Conservation (phyloP, 768 basidiomycete genomes). For the Trametopsis cervina region DNA sequence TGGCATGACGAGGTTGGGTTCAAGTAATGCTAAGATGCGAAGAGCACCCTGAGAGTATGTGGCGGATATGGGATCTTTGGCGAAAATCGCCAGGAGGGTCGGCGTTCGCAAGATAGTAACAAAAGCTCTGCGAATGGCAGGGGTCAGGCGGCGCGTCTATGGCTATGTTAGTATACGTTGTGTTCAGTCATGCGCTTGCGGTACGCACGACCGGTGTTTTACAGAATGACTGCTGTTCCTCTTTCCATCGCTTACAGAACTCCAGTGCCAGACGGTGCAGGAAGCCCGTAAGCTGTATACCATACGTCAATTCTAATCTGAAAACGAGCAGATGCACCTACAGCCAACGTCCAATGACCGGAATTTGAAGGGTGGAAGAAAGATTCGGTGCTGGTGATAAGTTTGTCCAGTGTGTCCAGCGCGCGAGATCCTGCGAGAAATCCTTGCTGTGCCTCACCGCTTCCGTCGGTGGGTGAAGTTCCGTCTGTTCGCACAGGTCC, state of each 20-base stretch:
- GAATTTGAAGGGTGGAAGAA: slow-evolving; percentile 96
- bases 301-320: slow-evolving; percentile 1
- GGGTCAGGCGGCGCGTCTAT: slow-evolving; percentile 73
- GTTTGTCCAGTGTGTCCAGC: slow-evolving; percentile 77
- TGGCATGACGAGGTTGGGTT: slow-evolving; percentile 84
- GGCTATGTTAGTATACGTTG: not conserved
- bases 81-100: slow-evolving; percentile 85
- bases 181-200: too few species aligned
- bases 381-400: slow-evolving; percentile 88
- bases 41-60: slow-evolving; percentile 77
- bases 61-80: slow-evolving; percentile 76
- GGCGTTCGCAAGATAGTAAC: slow-evolving; percentile 79
- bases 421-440: slow-evolving; percentile 82
- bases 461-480: slow-evolving; percentile 23
- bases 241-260: slow-evolving; percentile 72
- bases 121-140: slow-evolving; percentile 73
- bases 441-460: slow-evolving; percentile 26
- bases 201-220: slow-evolving; percentile 67
- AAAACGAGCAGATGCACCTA: slow-evolving; percentile 25
- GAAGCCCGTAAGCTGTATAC: slow-evolving; percentile 53
- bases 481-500: slow-evolving; percentile 46
- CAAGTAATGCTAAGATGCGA: slow-evolving; percentile 69
- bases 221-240: slow-evolving; percentile 73
- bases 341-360: slow-evolving; percentile 71
- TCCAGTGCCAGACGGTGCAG: slow-evolving; percentile 66